A percentile compares a stretch with the other conserved stretches of the same genome.
These are phyloP conservation scores for Keqinozyma sinolaborantium DNA, from an alignment of 1,139 yeast species.

Conservation along the genomic window DNA sequence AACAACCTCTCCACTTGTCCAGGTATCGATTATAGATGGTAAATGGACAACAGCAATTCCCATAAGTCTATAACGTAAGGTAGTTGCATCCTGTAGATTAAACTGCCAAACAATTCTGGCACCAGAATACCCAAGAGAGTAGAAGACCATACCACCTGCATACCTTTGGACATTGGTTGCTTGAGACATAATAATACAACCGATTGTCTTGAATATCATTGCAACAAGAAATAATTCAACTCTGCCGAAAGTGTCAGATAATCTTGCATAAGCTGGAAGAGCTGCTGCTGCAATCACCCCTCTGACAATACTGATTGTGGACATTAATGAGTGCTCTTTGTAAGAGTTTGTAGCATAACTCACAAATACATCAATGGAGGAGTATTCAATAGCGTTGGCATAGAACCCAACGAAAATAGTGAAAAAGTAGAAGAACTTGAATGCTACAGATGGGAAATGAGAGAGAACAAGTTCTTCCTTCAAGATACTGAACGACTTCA, in stretches of 20 bases:
- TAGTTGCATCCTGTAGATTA: constrained; percentile 61
- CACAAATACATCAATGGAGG: constrained; percentile 16
- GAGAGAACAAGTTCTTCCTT: constrained; percentile 32
- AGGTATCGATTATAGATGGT: constrained; percentile 73
- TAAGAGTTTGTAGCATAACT: constrained; percentile 56
- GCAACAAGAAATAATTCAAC: constrained; percentile 51
- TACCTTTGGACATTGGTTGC: constrained; percentile 62
- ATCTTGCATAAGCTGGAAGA: constrained; percentile 63
- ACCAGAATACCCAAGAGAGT: constrained; percentile 69
- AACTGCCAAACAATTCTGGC: constrained; percentile 51
- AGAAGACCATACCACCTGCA: constrained; percentile 71
- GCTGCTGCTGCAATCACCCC: constrained; percentile 68
- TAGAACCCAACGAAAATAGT: constrained; percentile 26
- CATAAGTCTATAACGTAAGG: constrained; percentile 65
- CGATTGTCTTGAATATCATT: constrained; percentile 59
- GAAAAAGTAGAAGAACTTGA: constrained; percentile 14
- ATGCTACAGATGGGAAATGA: constrained; percentile 20
- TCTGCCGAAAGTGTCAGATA: constrained; percentile 71
- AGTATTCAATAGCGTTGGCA: constrained; percentile 21
- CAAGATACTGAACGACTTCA: constrained; percentile 24
- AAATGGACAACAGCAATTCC: constrained; percentile 59
- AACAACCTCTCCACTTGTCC: constrained; percentile 64
- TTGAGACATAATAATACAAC: constrained; percentile 69
- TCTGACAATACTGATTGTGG: constrained; percentile 61
- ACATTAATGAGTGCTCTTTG: constrained; percentile 52